phyloP scores from a whole-genome alignment of 1,284 basidiomycete genomes.

The Ceratobasidium sp. region DNA sequence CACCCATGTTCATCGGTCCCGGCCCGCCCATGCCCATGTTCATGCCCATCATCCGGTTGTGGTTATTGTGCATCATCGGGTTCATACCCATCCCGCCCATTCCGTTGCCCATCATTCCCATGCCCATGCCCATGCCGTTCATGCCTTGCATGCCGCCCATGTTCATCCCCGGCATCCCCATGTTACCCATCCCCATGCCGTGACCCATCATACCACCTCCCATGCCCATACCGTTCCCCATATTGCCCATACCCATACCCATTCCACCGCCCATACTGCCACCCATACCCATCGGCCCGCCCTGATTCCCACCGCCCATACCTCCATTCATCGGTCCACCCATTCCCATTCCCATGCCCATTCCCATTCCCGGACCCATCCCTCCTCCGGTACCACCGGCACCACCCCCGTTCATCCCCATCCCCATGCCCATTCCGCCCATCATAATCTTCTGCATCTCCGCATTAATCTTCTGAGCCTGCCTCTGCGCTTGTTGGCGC shows the following conservation, averaged over 20 bases:
- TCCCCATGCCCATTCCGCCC: not conserved
- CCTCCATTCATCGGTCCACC: conserved; percentile 27
- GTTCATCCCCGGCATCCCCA: conserved; percentile 11
- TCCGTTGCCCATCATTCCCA: conserved; percentile 47
- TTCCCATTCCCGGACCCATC: not conserved
- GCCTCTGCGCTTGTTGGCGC: conserved; percentile 36
- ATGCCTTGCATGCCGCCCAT: conserved; percentile 9
- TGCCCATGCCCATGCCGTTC: conserved; percentile 9
- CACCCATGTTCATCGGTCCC: conserved; percentile 1
- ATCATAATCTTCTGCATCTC: conserved; percentile 74
- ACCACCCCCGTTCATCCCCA: conserved; percentile 29
- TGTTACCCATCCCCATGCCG: conserved; percentile 33
- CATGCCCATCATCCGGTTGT: conserved; percentile 35
- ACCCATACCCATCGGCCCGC: conserved; percentile 25
- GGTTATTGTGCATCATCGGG: conserved; percentile 28
- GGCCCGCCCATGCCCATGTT: conserved; percentile 38
- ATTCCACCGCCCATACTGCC: conserved; percentile 35
- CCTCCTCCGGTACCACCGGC: not conserved
- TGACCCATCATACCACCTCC: conserved; percentile 21
- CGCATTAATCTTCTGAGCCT: conserved; percentile 54
- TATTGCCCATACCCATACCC: conserved; percentile 44
- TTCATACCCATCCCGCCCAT: conserved; percentile 57
- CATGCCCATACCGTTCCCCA: conserved; percentile 46
- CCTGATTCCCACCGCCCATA: conserved; percentile 32
- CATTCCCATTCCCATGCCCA: conserved; percentile 32